Conservation (phyloP, 2,329 filamentous ascomycete species). For the Diaporthe capsici region DNA sequence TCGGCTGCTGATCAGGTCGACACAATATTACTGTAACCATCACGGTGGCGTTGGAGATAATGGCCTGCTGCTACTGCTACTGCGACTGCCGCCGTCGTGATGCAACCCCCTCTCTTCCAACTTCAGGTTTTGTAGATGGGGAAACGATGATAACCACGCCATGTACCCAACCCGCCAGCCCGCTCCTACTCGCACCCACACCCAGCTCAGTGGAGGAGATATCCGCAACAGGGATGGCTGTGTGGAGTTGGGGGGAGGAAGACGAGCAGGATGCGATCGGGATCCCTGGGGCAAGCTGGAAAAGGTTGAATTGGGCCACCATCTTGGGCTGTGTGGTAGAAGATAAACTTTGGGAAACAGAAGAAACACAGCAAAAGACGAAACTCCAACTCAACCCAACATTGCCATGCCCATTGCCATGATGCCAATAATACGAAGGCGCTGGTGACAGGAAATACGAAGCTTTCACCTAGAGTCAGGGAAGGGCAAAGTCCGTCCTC, state of each 20-base stretch:
- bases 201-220: not conserved
- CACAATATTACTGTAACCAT: slow-evolving; percentile 2
- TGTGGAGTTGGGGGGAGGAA: not conserved
- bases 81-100: slow-evolving; percentile 1
- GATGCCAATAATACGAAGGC: not conserved
- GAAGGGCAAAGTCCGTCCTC: not conserved
- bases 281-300: not conserved
- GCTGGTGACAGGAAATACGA: not conserved
- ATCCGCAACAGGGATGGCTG: not conserved
- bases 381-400: not conserved
- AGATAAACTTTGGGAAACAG: too few relatives aligned
- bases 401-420: not conserved
- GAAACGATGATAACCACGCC: not conserved
- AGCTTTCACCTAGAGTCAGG: not conserved
- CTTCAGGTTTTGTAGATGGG: not conserved
- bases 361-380: not conserved
- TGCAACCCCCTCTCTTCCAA: slow-evolving; percentile 22
- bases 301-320: not conserved
- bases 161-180: not conserved
- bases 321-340: not conserved
- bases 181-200: not conserved
- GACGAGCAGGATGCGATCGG: slow-evolving; percentile 11
- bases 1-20: slow-evolving; percentile 22
- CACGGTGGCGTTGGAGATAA: slow-evolving; percentile 18
- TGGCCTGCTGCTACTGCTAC: slow-evolving; percentile 1